Base-by-base conservation (phyloP, 225 moss, liverwort and hornwort genomes). In the Physcomitrium patens region DNA sequence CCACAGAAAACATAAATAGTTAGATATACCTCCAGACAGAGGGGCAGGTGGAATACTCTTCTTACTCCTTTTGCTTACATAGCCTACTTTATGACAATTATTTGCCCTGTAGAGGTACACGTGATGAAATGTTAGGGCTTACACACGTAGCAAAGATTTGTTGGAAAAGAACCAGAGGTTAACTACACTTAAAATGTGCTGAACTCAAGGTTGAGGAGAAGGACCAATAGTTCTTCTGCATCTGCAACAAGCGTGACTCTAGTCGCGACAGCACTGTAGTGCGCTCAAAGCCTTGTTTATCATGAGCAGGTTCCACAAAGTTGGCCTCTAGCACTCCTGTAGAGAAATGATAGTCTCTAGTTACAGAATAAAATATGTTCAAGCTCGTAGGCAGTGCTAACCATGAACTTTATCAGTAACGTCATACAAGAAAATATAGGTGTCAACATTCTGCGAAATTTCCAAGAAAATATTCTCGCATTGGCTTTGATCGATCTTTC, bases 261-360 rank as follows among this genome's bases (percentile, higher is more conserved):
- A 92, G 70, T 19, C 90, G 75, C n/a, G 88, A 57, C 47, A 92
- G 83, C 63, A 92, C 92, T 24, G 88, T 80, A 10, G 92, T 92
- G 27, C 92, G 76, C 72, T 92, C 92, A 58, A 92, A 92, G 28
- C 90, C 92, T 72, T 92, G 92, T 81, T 92, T 92, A 60, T 92
- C 92, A 73, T 92, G 92, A 8, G 92, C 90, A 47, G 92, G 92
- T 82, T 92, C 89, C 45, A 92, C 88, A 79, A 92, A 92, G 70
- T 92, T 92, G 19, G 92, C 92, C 76, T 92, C 92, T 70, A 92
- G 62, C 18, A 92, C 90, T 70, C 87, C 87, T 88, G 82, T 48
- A 67, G 49, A 73, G 14, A 37, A 60, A 75, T 31, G 31, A 59
- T 37, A 37, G 31, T 37, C 31, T 37, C 31, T 68, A 67, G 16